A percentile compares a stretch with the other conserved stretches of the same genome.
Conservation (phyloP, 371 early-diverging fungal species). For the Gilbertella persicaria region DNA sequence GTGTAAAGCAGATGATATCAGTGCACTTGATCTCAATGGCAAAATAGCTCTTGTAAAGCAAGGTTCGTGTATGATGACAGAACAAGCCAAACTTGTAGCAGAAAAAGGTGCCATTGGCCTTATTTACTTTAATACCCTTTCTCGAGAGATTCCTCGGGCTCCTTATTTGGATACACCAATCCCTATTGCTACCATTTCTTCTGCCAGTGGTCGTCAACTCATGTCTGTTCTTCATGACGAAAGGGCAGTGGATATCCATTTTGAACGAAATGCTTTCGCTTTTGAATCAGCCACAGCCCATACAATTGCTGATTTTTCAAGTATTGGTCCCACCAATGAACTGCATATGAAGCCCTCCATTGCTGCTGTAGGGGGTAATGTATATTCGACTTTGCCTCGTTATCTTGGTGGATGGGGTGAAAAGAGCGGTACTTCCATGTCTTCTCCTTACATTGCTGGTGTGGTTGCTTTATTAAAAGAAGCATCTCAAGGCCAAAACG, state of each 20-base stretch:
- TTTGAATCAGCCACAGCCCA: slow-evolving; percentile 21
- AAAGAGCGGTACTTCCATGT: slow-evolving; percentile 68
- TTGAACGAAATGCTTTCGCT: slow-evolving; percentile 6
- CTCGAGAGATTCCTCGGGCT: slow-evolving; percentile 19
- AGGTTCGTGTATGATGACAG: slow-evolving; percentile 12
- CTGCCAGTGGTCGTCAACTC: slow-evolving; percentile 8
- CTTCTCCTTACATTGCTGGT: slow-evolving; percentile 79
- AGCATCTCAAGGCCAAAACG: not conserved
- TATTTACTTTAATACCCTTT: no score
- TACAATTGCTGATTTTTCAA: slow-evolving; percentile 52
- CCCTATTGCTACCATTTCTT: no score
- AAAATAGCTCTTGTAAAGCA: no score
- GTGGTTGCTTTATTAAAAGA: slow-evolving; percentile 49
- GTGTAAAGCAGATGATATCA: slow-evolving; percentile 18
- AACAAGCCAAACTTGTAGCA: no score
- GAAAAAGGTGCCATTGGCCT: no score
- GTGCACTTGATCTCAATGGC: no score
- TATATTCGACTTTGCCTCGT: slow-evolving; percentile 67
- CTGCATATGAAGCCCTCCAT: slow-evolving; percentile 56
- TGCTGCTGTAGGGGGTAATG: slow-evolving; percentile 70
- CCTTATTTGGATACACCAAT: no score
- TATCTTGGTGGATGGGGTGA: slow-evolving; percentile 53
- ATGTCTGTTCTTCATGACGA: not conserved
- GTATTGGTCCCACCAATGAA: slow-evolving; percentile 50
- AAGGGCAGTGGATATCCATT: not conserved